These are phyloP conservation scores for Xylaria scruposa DNA, from an alignment of 495 filamentous ascomycete genomes.

Conservation along the genomic window DNA sequence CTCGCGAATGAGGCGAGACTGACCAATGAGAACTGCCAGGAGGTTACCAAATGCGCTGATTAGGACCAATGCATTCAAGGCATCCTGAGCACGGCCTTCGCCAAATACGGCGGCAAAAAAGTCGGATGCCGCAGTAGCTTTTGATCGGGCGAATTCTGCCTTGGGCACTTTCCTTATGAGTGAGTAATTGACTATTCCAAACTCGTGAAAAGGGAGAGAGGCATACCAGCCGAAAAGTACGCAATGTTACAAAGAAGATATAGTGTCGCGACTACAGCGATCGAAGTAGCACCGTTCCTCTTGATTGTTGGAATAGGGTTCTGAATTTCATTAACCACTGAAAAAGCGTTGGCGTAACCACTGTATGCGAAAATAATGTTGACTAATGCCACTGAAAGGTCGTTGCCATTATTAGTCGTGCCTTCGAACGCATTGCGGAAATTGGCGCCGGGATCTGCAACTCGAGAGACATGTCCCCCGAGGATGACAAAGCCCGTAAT, in stretches of 20 bases:
- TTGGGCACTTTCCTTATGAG: slow-evolving; percentile 50
- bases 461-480: slow-evolving; percentile 59
- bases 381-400: slow-evolving; percentile 64
- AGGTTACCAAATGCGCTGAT: slow-evolving; percentile 71
- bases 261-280: slow-evolving; percentile 58
- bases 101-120: slow-evolving; percentile 71
- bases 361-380: slow-evolving; percentile 69
- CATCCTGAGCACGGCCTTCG: slow-evolving; percentile 53
- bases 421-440: slow-evolving; percentile 65
- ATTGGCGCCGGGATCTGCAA: slow-evolving; percentile 62
- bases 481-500: slow-evolving; percentile 68
- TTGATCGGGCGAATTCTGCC: slow-evolving; percentile 57
- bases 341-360: slow-evolving; percentile 69
- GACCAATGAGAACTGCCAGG: slow-evolving; percentile 63
- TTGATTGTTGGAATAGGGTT: slow-evolving; percentile 53
- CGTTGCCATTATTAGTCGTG: slow-evolving; percentile 57
- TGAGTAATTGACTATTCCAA: slow-evolving; percentile 16
- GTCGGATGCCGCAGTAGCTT: slow-evolving; percentile 61
- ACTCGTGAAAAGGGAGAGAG: neutral
- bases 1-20: slow-evolving; percentile 66
- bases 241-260: slow-evolving; percentile 69
- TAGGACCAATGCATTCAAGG: slow-evolving; percentile 66
- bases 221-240: slow-evolving; percentile 60
- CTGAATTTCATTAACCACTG: slow-evolving; percentile 70
- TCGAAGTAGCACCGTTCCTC: slow-evolving; percentile 58